Percentiles rank a stretch among this genome's conserved stretches.
phyloP scores from a whole-genome alignment of 202 grass and related monocot genomes.

The Dendrocalamus latiflorus region DNA sequence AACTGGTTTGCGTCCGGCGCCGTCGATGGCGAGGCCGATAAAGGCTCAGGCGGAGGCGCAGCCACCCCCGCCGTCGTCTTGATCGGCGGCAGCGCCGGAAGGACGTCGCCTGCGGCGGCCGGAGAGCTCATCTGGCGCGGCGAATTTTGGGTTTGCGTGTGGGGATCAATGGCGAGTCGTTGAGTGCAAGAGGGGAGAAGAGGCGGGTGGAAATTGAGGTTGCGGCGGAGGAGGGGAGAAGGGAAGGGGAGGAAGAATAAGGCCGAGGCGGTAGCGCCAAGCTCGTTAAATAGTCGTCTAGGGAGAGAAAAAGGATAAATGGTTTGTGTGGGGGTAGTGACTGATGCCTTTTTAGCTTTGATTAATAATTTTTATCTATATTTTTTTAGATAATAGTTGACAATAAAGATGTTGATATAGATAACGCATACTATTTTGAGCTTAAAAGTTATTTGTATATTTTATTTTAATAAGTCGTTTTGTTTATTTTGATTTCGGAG shows the following conservation, averaged over 20 bases:
- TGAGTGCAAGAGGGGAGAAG: constrained; percentile 9
- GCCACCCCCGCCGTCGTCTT: neutral
- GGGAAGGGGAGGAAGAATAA: neutral
- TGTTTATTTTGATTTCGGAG: no score
- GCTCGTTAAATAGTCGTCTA: constrained; percentile 52
- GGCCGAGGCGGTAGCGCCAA: constrained; percentile 28
- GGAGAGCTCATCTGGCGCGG: constrained; percentile 23
- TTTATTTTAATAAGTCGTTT: no score
- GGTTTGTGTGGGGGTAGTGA: no score
- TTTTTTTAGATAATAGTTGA: no score
- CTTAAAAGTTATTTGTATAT: no score
- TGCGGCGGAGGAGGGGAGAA: neutral
- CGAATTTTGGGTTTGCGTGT: neutral
- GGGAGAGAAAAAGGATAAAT: no score
- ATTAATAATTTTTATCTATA: no score
- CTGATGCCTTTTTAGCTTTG: no score
- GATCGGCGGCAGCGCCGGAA: constrained; percentile 32
- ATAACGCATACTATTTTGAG: no score
- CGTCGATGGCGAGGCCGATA: constrained; percentile 8
- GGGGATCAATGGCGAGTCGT: constrained; percentile 14
- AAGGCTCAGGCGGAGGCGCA: neutral
- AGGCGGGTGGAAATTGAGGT: constrained; percentile 1
- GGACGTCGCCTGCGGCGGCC: neutral
- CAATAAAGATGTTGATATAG: no score
- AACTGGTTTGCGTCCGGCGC: neutral